A percentile compares a stretch with the other conserved stretches of the same genome.
Evolutionary conservation across 306 rosid genomes (phyloP).

Genomic region (Prunus kanzakura): DNA sequence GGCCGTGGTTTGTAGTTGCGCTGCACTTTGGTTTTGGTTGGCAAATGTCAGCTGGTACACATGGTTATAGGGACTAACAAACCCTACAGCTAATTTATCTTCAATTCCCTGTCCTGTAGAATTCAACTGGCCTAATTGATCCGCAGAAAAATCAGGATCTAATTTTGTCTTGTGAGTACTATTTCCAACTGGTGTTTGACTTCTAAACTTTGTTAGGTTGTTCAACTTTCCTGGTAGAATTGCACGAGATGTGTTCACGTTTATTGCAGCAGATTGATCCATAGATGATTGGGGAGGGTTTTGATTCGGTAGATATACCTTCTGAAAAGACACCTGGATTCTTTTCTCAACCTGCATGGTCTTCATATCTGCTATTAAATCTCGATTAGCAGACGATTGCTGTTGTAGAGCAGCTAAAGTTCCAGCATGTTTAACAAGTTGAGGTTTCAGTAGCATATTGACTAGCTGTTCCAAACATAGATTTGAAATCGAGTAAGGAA

Average conservation of each 20-base stretch:
- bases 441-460: conserved; percentile 66
- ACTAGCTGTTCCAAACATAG: conserved; percentile 48
- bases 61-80: conserved; percentile 31
- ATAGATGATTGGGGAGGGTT: no score
- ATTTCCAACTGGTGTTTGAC: conserved; percentile 25
- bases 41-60: conserved; percentile 38
- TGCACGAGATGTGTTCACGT: conserved; percentile 33
- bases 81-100: conserved; percentile 35
- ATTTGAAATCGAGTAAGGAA: conserved; percentile 48
- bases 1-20: conserved; percentile 46
- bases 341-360: no score
- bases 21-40: conserved; percentile 49
- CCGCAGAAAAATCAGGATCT: conserved; percentile 30
- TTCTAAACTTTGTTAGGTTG: conserved; percentile 24
- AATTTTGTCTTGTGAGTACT: conserved; percentile 32
- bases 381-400: no score
- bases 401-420: no score
- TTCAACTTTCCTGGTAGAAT: conserved; percentile 28
- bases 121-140: conserved; percentile 39
- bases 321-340: no score
- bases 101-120: conserved; percentile 42
- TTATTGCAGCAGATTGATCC: conserved; percentile 32
- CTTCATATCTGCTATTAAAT: no score
- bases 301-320: no score
- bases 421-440: conserved; percentile 9